Evolutionary conservation across 805 yeast genomes (phyloP).

Genomic region (Teunomyces tritomae): DNA sequence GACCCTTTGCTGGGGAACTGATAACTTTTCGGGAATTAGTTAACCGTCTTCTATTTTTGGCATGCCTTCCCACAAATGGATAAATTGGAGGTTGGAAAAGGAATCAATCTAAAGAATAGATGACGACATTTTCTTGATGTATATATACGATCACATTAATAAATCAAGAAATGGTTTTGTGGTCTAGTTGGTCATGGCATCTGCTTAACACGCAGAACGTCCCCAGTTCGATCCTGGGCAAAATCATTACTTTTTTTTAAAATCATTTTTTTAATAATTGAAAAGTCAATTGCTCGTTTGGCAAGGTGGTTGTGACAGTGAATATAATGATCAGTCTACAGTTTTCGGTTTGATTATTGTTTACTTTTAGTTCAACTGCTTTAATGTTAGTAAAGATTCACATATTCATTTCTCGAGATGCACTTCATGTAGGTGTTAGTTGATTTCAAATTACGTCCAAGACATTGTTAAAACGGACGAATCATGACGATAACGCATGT

Average conservation of each 20-base stretch:
- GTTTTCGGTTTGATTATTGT: too few species aligned
- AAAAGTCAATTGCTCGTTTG: too few species aligned
- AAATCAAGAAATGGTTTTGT: constrained; percentile 60
- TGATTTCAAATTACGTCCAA: constrained; percentile 41
- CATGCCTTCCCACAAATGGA: too few species aligned
- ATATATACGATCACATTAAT: not conserved
- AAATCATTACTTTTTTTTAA: constrained; percentile 56
- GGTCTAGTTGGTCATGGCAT: constrained; percentile 99
- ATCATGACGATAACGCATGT: constrained; percentile 51
- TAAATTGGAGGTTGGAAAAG: too few species aligned
- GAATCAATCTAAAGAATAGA: not conserved
- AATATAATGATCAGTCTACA: not conserved
- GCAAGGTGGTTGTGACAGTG: too few species aligned
- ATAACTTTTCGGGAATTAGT: too few species aligned
- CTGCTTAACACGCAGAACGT: constrained; percentile 99
- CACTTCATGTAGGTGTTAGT: constrained; percentile 44
- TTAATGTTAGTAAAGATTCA: not conserved
- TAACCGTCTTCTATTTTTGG: too few species aligned
- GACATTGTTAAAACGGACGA: constrained; percentile 33
- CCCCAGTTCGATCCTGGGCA: constrained; percentile 99
- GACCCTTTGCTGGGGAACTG: too few species aligned
- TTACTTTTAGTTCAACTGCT: too few species aligned
- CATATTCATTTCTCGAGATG: not conserved
- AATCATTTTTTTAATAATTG: not conserved
- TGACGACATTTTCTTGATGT: not conserved